Conservation (phyloP, 768 basidiomycete genomes). For the Auricularia sp. region DNA sequence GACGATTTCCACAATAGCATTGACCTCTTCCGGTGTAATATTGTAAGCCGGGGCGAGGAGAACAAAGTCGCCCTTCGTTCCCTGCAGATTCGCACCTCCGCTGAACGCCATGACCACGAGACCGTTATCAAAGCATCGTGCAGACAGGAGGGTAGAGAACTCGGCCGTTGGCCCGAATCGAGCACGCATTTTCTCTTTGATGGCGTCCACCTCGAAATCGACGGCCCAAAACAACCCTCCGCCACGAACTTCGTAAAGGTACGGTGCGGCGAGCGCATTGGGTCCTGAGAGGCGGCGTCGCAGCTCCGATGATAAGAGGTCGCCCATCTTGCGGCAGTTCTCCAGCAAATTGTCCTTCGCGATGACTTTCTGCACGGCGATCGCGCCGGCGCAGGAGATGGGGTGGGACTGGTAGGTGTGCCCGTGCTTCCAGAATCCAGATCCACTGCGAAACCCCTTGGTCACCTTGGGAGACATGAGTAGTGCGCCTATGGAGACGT, state of each 20-base stretch:
- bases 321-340: constrained; percentile 51
- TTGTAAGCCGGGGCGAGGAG: constrained; percentile 78
- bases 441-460: constrained; percentile 54
- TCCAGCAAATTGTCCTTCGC: constrained; percentile 58
- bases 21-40: constrained; percentile 57
- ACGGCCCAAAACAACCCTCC: constrained; percentile 77
- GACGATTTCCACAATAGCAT: constrained; percentile 55
- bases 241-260: constrained; percentile 73
- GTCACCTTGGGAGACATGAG: constrained; percentile 66
- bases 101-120: constrained; percentile 66
- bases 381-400: constrained; percentile 63
- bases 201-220: constrained; percentile 60
- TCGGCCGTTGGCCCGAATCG: constrained; percentile 33
- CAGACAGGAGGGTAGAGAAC: constrained; percentile 66
- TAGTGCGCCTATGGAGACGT: constrained; percentile 73
- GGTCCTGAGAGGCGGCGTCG: constrained; percentile 43
- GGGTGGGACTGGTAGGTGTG: constrained; percentile 82
- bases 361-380: constrained; percentile 75
- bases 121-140: constrained; percentile 53
- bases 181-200: constrained; percentile 30
- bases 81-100: constrained; percentile 60
- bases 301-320: constrained; percentile 47
- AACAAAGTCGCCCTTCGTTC: constrained; percentile 61
- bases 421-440: constrained; percentile 73
- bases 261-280: constrained; percentile 50